These are phyloP conservation scores for Ustilago crameri DNA, from an alignment of 1,284 basidiomycete genomes.

Conservation along the genomic window DNA sequence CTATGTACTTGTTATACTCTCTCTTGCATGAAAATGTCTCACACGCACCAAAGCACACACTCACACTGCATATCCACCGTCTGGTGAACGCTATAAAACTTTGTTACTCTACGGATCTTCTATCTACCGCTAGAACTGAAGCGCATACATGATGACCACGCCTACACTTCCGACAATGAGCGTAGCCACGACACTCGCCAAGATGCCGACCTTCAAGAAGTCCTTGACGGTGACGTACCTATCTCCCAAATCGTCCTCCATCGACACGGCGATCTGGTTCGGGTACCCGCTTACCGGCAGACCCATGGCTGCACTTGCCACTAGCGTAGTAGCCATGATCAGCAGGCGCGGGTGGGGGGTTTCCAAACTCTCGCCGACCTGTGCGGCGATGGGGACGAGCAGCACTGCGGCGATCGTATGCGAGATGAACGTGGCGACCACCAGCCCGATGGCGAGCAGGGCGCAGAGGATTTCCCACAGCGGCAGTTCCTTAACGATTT, in stretches of 20 bases:
- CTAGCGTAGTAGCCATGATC: slow-evolving; percentile 78
- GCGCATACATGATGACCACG: slow-evolving; percentile 59
- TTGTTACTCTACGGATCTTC: too few species aligned
- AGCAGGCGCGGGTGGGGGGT: slow-evolving; percentile 63
- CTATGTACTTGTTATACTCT: too few species aligned
- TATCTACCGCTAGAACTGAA: slow-evolving; percentile 27
- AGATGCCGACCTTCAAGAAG: slow-evolving; percentile 92
- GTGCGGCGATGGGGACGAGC: slow-evolving; percentile 91
- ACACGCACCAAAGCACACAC: too few species aligned
- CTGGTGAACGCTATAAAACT: too few species aligned
- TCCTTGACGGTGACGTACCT: slow-evolving; percentile 73
- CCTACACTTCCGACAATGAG: slow-evolving; percentile 69
- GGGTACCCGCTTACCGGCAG: slow-evolving; percentile 98
- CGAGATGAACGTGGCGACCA: slow-evolving; percentile 72
- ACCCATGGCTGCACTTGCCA: slow-evolving; percentile 96
- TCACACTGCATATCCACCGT: too few species aligned
- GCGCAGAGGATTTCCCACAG: slow-evolving; percentile 86
- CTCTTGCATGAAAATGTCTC: too few species aligned
- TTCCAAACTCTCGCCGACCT: slow-evolving; percentile 82
- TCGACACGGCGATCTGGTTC: slow-evolving; percentile 77
- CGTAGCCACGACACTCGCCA: slow-evolving; percentile 86
- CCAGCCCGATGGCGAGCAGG: slow-evolving; percentile 84
- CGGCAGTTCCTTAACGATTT: slow-evolving; percentile 77
- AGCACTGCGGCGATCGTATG: slow-evolving; percentile 86
- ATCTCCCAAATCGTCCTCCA: slow-evolving; percentile 94